phyloP scores from a whole-genome alignment of 192 early-diverging fungal species.

The Podochytrium sp. region DNA sequence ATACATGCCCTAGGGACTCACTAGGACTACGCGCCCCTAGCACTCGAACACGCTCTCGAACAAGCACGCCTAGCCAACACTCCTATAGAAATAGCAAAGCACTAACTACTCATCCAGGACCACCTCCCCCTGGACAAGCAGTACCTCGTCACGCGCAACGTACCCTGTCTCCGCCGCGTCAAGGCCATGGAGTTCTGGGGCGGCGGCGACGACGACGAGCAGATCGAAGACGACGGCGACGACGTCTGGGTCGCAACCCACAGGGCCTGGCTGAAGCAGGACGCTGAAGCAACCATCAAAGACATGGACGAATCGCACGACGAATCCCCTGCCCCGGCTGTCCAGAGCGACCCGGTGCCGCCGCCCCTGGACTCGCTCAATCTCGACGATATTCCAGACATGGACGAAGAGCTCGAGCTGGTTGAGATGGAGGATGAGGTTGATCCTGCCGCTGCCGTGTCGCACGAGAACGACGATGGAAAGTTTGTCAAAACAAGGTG shows the following conservation, averaged over 20 bases:
- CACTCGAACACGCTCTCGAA: too few species aligned
- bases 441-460: slow-evolving; percentile 72
- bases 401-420: slow-evolving; percentile 74
- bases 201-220: slow-evolving; percentile 40
- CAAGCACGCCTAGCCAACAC: too few species aligned
- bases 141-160: slow-evolving; percentile 93
- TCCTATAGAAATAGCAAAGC: too few species aligned
- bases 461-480: slow-evolving; percentile 26
- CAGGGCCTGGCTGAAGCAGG: slow-evolving; percentile 37
- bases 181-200: slow-evolving; percentile 76
- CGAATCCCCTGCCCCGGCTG: too few species aligned
- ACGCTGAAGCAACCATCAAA: slow-evolving; percentile 40
- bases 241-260: slow-evolving; percentile 90
- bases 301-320: too few species aligned
- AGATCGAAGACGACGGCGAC: slow-evolving; percentile 48
- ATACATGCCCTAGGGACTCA: too few species aligned
- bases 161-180: slow-evolving; percentile 89
- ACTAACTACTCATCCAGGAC: slow-evolving; percentile 25
- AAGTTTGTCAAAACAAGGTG: slow-evolving; percentile 59
- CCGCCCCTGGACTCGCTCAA: slow-evolving; percentile 43
- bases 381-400: slow-evolving; percentile 90
- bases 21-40: too few species aligned
- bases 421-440: slow-evolving; percentile 70
- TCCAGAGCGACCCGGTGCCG: too few species aligned
- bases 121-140: slow-evolving; percentile 78